Evolutionary conservation across 352 stramenopile species (phyloP), one percentile per base, ranked within the genome.

Genomic region (Thalassiosira livingstoniorum): DNA sequence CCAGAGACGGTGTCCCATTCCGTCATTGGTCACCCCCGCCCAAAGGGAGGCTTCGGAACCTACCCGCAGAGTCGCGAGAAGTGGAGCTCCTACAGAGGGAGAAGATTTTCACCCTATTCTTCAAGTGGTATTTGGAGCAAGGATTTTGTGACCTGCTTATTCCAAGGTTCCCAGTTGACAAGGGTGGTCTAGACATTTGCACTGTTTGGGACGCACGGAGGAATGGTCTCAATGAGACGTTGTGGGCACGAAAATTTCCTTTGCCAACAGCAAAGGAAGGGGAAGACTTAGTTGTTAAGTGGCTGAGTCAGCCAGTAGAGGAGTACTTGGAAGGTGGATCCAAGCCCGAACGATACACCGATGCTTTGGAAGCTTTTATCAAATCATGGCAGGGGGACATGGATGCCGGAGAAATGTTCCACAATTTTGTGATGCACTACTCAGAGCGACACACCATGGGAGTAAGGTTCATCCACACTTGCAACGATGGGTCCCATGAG

Each of bases 391-490:
- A 66, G 34, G 47, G 27, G 42, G 84, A 92, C 51, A 66, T 64
- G 29, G 81, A 92, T 75, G 55, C 82, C 63, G 83, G 80, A 34
- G 63, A 90, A 65, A 78, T 79, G 67, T 90, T 92, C 54, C 39
- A 47, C 39, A 47, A 47, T 47, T 47, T 47, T 47, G 15, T 47
- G 15, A 47, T 47, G 39, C 39, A 47, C 15, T 15, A 47, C 15
- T 18, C 7, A 15, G 39, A 47, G 39, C 39, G 39, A 18, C 39
- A 47, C 15, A 47, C 39, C 39, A 47, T 47, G 39, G 39, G 39
- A 7, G 15, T 15, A 18, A 7, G 39, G 39, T 47, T 18, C 15
- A 47, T 47, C 39, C 7, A 47, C 7, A 47, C 39, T 47, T 47
- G 39, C 15, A 47, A 47, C 15, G 39, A 47, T 47, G 39, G 39